Evolutionary conservation across 768 basidiomycete species (phyloP).

Genomic region (Xerocomellus amylosporus): DNA sequence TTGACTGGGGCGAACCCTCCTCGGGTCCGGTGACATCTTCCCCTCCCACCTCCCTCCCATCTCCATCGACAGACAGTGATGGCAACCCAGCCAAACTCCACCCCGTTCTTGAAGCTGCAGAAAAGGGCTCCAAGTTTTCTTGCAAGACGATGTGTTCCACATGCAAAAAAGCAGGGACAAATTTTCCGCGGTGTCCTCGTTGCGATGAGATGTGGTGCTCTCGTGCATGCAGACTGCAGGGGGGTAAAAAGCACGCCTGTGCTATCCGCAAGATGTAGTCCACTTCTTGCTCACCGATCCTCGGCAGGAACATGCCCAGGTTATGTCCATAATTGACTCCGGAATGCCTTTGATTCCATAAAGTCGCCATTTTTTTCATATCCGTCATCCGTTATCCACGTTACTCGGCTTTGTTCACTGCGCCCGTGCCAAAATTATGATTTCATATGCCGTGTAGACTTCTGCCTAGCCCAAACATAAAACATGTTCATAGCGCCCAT

Average conservation of each 20-base stretch:
- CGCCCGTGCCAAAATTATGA: not conserved
- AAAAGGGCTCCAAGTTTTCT: slow-evolving; percentile 52
- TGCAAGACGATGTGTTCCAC: slow-evolving; percentile 44
- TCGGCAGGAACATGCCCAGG: not conserved
- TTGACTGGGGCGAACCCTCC: slow-evolving; percentile 10
- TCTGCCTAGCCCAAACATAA: not conserved
- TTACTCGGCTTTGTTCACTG: not conserved
- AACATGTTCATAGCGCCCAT: not conserved
- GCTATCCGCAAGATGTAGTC: slow-evolving; percentile 13
- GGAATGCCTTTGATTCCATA: not conserved
- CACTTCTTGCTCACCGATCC: not conserved
- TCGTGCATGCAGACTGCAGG: slow-evolving; percentile 53
- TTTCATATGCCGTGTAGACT: not conserved
- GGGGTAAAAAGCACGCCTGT: slow-evolving; percentile 53
- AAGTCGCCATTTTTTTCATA: not conserved
- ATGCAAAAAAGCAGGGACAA: slow-evolving; percentile 50
- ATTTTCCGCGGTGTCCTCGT: slow-evolving; percentile 61
- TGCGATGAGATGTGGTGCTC: slow-evolving; percentile 66
- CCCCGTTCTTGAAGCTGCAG: slow-evolving; percentile 50
- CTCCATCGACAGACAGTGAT: slow-evolving; percentile 19
- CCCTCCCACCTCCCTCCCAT: slow-evolving; percentile 11
- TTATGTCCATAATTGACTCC: not conserved
- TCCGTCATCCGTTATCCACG: not conserved
- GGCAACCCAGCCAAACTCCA: slow-evolving; percentile 23
- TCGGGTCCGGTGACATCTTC: slow-evolving; percentile 8